phyloP scores from a whole-genome alignment of 441 rosid genomes.

The Manihot esculenta region DNA sequence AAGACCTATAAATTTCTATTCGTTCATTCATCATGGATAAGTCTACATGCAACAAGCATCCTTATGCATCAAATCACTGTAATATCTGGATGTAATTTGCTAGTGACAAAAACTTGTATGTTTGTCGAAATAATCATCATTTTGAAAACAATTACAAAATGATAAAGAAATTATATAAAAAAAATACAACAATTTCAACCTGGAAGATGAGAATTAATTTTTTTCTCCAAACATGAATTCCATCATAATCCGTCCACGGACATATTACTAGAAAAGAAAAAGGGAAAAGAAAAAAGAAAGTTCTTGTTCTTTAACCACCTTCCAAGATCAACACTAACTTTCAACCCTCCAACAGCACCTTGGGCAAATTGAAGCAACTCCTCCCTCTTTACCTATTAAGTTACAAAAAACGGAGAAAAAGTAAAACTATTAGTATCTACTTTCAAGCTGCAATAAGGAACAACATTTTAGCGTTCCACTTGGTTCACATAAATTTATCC shows the following conservation, averaged over 20 bases:
- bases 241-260: conserved; percentile 3
- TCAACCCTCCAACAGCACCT: conserved; percentile 87
- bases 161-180: too few species aligned
- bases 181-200: too few species aligned
- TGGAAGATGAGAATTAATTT: background rate
- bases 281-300: background rate
- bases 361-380: conserved; percentile 97
- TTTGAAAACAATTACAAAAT: background rate
- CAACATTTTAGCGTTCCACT: background rate
- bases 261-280: background rate
- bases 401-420: conserved; percentile 4
- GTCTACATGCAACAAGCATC: conserved; percentile 1
- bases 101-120: background rate
- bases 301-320: conserved; percentile 47
- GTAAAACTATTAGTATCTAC: conserved; percentile 21
- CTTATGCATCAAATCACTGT: background rate
- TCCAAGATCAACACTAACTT: conserved; percentile 68
- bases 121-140: background rate
- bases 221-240: background rate
- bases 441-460: conserved; percentile 10
- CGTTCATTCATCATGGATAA: conserved; percentile 13
- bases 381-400: conserved; percentile 88
- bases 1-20: conserved; percentile 21
- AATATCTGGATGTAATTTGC: background rate
- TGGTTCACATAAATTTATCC: background rate